Percentiles rank a stretch among this genome's conserved stretches.
These are phyloP conservation scores for Ceratocystis colombiana DNA, from an alignment of 2,329 filamentous ascomycete genomes.

Conservation along the genomic window DNA sequence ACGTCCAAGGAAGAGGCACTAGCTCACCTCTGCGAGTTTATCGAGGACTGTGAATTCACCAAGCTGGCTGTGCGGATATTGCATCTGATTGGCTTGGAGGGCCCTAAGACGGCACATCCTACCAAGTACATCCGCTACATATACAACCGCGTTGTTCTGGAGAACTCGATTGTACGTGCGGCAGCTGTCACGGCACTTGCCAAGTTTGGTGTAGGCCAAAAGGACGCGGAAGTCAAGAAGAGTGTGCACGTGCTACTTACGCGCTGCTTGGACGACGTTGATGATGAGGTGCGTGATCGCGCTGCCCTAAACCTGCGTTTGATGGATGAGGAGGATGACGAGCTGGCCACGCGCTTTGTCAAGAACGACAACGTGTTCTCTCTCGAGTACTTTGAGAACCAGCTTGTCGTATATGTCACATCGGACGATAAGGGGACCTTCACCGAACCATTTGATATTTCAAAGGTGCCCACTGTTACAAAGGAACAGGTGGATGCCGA, in stretches of 20 bases:
- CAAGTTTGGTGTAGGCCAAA: slow-evolving; percentile 95
- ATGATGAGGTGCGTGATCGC: slow-evolving; percentile 94
- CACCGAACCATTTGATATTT: slow-evolving; percentile 76
- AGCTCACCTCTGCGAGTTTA: slow-evolving; percentile 95
- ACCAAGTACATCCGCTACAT: slow-evolving; percentile 99
- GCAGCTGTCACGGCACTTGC: slow-evolving; percentile 90
- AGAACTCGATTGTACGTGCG: slow-evolving; percentile 91
- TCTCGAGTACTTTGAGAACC: slow-evolving; percentile 87
- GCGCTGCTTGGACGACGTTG: slow-evolving; percentile 88
- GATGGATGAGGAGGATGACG: slow-evolving; percentile 86
- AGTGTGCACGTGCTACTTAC: slow-evolving; percentile 88
- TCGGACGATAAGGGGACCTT: slow-evolving; percentile 83
- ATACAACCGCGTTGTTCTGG: slow-evolving; percentile 94
- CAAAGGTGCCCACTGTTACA: slow-evolving; percentile 82
- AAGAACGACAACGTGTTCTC: slow-evolving; percentile 97
- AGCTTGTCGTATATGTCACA: slow-evolving; percentile 94
- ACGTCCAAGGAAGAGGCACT: slow-evolving; percentile 74
- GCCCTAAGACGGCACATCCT: slow-evolving; percentile 86
- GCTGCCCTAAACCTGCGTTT: slow-evolving; percentile 84
- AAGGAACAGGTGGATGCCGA: slow-evolving; percentile 93
- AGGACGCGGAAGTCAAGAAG: slow-evolving; percentile 91
- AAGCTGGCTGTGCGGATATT: slow-evolving; percentile 93
- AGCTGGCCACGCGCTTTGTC: slow-evolving; percentile 76
- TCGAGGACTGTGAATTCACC: slow-evolving; percentile 98
- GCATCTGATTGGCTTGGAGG: slow-evolving; percentile 86